phyloP scores from a whole-genome alignment of 208 protist genomes.

The Wallacemonas sp. region DNA sequence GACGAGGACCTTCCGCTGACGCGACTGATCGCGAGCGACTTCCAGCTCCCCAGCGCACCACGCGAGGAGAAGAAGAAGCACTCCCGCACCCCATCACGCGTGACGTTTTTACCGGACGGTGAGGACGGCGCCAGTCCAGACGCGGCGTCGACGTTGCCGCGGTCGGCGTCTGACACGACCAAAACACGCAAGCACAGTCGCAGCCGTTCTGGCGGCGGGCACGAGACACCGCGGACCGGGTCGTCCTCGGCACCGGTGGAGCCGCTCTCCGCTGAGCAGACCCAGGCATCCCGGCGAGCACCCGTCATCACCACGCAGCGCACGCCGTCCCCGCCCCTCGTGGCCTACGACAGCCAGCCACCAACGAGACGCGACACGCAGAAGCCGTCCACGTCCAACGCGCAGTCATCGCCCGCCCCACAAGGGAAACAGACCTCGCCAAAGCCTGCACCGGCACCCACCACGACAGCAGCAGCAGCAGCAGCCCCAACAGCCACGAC shows the following conservation, averaged over 20 bases:
- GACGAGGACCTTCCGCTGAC: slow-evolving; percentile 17
- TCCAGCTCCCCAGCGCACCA: background rate
- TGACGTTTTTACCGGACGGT: background rate
- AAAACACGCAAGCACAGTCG: background rate
- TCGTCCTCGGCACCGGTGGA: background rate
- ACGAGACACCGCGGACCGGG: too few species aligned
- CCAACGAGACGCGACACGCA: background rate
- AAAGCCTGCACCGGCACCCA: background rate
- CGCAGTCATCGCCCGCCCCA: too few species aligned
- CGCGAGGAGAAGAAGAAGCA: slow-evolving; percentile 1
- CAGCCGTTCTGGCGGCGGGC: background rate
- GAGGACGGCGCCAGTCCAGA: background rate
- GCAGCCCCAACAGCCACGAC: background rate
- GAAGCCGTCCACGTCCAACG: background rate
- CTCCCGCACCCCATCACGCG: background rate
- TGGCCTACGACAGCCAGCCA: background rate
- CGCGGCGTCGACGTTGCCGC: background rate
- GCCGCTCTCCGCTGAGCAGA: slow-evolving; percentile 4
- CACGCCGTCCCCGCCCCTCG: background rate
- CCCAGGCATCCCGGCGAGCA: background rate
- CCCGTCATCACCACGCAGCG: background rate
- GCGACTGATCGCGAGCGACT: slow-evolving; percentile 7
- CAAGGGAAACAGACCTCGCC: too few species aligned
- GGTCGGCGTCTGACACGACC: background rate
- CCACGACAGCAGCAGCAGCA: background rate